Evolutionary conservation across 768 basidiomycete genomes (phyloP).

Genomic region (Dendrothele bispora): DNA sequence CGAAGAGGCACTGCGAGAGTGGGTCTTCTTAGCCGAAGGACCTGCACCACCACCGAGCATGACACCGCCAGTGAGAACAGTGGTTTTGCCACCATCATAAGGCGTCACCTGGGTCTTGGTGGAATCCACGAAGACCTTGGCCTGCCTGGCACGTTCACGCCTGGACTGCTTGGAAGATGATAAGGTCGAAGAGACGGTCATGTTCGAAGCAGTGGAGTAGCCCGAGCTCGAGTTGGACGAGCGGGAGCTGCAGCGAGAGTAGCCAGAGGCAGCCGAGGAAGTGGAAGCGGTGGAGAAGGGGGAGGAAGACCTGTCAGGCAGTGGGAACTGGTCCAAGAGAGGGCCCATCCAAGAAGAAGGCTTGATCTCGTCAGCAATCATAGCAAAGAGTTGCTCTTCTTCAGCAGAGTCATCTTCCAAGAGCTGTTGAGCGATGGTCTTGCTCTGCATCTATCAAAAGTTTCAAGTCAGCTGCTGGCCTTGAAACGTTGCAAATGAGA

Average conservation of each 20-base stretch:
- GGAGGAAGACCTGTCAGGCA: slow-evolving; percentile 51
- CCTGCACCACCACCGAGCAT: slow-evolving; percentile 79
- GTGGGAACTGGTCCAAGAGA: slow-evolving; percentile 58
- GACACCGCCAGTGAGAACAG: slow-evolving; percentile 83
- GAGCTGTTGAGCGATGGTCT: slow-evolving; percentile 75
- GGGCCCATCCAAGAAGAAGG: slow-evolving; percentile 72
- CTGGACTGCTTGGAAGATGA: slow-evolving; percentile 54
- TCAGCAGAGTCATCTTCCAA: slow-evolving; percentile 70
- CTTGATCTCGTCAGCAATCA: slow-evolving; percentile 71
- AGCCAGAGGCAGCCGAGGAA: slow-evolving; percentile 57
- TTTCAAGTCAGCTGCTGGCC: slow-evolving; percentile 14
- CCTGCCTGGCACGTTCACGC: slow-evolving; percentile 67
- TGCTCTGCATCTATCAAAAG: slow-evolving; percentile 24
- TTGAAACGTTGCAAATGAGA: slow-evolving; percentile 15
- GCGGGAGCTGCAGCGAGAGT: slow-evolving; percentile 69
- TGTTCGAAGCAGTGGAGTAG: slow-evolving; percentile 46
- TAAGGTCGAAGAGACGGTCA: slow-evolving; percentile 37
- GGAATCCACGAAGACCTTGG: slow-evolving; percentile 71
- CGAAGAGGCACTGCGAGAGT: slow-evolving; percentile 23
- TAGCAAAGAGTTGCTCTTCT: slow-evolving; percentile 70
- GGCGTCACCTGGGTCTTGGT: slow-evolving; percentile 79
- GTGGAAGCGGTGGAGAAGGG: slow-evolving; percentile 57
- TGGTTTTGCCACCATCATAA: slow-evolving; percentile 87
- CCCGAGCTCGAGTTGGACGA: slow-evolving; percentile 70
- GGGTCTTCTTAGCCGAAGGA: slow-evolving; percentile 34